Percentiles rank a stretch among this genome's conserved stretches.
Conservation (phyloP, 495 filamentous ascomycete genomes). For the Terfezia boudieri region DNA sequence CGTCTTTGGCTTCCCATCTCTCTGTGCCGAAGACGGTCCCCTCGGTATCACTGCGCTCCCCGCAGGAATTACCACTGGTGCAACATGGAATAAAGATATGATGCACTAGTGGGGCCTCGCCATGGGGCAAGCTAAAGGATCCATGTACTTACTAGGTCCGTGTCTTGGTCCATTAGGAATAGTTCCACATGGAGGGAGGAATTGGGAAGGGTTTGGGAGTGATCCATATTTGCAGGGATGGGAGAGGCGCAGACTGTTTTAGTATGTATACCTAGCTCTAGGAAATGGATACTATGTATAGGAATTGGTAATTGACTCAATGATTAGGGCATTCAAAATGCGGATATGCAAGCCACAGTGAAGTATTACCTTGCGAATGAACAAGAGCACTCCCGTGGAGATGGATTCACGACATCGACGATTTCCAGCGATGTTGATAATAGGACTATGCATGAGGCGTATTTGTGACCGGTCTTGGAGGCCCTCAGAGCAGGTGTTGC, state of each 20-base stretch:
- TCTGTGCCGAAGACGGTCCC: conserved; percentile 38
- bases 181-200: conserved; percentile 44
- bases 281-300: background rate
- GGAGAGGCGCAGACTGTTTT: conserved; percentile 29
- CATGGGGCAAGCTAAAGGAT: conserved; percentile 43
- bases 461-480: conserved; percentile 62
- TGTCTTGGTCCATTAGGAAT: conserved; percentile 42
- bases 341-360: conserved; percentile 48
- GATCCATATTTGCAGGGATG: conserved; percentile 51
- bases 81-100: conserved; percentile 35
- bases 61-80: conserved; percentile 31
- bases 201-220: conserved; percentile 57
- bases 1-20: conserved; percentile 10
- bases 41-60: conserved; percentile 32
- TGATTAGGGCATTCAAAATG: conserved; percentile 45
- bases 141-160: conserved; percentile 48
- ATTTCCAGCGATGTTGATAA: conserved; percentile 35
- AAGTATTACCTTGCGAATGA: conserved; percentile 59
- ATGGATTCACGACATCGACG: background rate
- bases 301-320: conserved; percentile 17
- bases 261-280: background rate
- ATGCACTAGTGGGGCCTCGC: conserved; percentile 46
- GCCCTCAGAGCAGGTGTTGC: conserved; percentile 44
- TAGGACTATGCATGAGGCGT: conserved; percentile 51
- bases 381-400: conserved; percentile 31